A percentile compares a stretch with the other conserved stretches of the same genome.
Conservation (phyloP, 2,329 filamentous ascomycete genomes). For the Lithohypha guttulata region DNA sequence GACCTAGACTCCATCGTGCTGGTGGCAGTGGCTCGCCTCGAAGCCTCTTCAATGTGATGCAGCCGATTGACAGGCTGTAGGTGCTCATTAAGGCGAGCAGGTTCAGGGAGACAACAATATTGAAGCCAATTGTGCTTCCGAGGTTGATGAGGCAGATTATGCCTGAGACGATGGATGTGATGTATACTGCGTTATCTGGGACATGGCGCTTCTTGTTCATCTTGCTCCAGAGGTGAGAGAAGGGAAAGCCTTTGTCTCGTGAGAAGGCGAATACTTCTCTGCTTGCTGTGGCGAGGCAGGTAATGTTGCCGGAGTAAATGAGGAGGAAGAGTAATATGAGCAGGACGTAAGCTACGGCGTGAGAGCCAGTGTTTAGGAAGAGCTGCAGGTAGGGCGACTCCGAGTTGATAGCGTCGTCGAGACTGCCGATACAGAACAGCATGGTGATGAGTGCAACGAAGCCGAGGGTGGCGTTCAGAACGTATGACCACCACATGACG, state of each 20-base stretch:
- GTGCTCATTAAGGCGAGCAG: conserved; percentile 39
- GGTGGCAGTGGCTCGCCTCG: conserved; percentile 30
- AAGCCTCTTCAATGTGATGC: conserved; percentile 33
- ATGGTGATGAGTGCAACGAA: conserved; percentile 30
- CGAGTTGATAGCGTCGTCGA: conserved; percentile 22
- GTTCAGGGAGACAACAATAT: conserved; percentile 32
- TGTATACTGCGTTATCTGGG: conserved; percentile 15
- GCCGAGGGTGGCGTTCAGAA: conserved; percentile 29
- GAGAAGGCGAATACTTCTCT: conserved; percentile 23
- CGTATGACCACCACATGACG: conserved; percentile 28
- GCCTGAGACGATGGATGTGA: conserved; percentile 13
- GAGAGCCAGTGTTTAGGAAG: conserved; percentile 24
- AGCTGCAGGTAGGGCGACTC: conserved; percentile 28
- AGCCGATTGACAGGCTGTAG: conserved; percentile 40
- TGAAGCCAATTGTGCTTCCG: conserved; percentile 17
- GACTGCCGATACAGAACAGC: conserved; percentile 29
- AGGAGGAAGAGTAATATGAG: conserved; percentile 18
- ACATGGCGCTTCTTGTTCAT: conserved; percentile 15
- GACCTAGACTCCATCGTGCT: conserved; percentile 35
- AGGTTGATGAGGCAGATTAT: conserved; percentile 17
- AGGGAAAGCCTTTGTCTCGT: conserved; percentile 23
- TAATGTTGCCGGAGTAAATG: not conserved
- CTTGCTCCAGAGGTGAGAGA: conserved; percentile 27
- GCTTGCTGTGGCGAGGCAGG: not conserved
- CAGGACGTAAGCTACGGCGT: conserved; percentile 23